phyloP scores from a whole-genome alignment of 805 yeast genomes.

The Kuraishia piskuri region DNA sequence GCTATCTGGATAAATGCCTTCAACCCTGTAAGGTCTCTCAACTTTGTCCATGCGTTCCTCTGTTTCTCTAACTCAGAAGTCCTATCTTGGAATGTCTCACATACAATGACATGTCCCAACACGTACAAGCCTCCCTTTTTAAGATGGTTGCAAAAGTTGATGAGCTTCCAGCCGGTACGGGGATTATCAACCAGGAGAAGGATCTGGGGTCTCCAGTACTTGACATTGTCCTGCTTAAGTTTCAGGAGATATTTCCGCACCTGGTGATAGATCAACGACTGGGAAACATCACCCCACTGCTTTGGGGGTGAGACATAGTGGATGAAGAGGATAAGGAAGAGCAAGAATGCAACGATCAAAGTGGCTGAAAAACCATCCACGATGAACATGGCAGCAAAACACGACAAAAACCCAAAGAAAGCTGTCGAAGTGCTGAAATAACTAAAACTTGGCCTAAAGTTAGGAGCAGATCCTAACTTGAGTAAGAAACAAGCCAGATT shows the following conservation, averaged over 20 bases:
- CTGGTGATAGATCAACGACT: constrained; percentile 89
- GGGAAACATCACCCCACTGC: constrained; percentile 98
- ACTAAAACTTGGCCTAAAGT: constrained; percentile 90
- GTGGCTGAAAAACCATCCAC: constrained; percentile 91
- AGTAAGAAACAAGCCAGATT: constrained; percentile 88
- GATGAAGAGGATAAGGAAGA: constrained; percentile 63
- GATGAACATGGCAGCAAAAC: constrained; percentile 82
- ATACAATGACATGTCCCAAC: constrained; percentile 82
- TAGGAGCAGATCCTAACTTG: constrained; percentile 92
- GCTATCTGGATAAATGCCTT: constrained; percentile 95
- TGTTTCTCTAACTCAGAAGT: constrained; percentile 65
- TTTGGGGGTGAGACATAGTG: constrained; percentile 92
- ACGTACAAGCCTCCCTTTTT: constrained; percentile 94
- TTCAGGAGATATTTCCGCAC: constrained; percentile 84
- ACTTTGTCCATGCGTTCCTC: constrained; percentile 72
- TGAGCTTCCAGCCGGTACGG: constrained; percentile 82
- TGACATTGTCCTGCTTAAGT: constrained; percentile 84
- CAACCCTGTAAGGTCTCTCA: constrained; percentile 68
- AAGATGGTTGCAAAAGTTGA: constrained; percentile 86
- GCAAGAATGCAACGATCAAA: constrained; percentile 56
- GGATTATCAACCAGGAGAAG: constrained; percentile 86
- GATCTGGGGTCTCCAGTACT: constrained; percentile 97
- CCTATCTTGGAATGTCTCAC: constrained; percentile 52
- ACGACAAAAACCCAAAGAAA: constrained; percentile 56
- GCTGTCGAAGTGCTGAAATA: constrained; percentile 84